phyloP scores from a whole-genome alignment of 345 rosid species.

The Hibiscus syriacus region DNA sequence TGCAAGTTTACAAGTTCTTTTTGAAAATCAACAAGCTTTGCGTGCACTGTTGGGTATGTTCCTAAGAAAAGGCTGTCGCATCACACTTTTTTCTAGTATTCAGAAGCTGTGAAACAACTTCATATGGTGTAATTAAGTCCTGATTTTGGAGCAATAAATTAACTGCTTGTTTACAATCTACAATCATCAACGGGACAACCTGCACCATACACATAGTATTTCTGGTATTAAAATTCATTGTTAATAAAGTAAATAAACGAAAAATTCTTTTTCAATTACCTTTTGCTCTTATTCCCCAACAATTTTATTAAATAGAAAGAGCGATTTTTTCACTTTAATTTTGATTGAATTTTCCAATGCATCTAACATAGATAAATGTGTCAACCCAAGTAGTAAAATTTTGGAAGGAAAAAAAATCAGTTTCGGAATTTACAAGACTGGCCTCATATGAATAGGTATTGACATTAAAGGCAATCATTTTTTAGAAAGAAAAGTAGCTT shows the following conservation, averaged over 20 bases:
- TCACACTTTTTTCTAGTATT: slow-evolving; percentile 56
- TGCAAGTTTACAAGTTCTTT: too few species aligned
- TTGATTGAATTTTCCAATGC: neutral
- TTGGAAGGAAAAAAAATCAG: neutral
- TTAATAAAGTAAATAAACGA: too few species aligned
- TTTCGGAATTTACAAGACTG: neutral
- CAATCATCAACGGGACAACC: slow-evolving; percentile 86
- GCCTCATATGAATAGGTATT: neutral
- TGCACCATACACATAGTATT: slow-evolving; percentile 25
- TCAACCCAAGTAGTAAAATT: neutral
- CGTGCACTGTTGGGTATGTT: too few species aligned
- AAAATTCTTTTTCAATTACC: neutral
- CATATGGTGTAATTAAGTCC: slow-evolving; percentile 76
- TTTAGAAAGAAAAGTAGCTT: slow-evolving; percentile 7
- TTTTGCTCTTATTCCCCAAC: neutral
- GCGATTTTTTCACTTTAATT: neutral
- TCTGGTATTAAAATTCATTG: neutral
- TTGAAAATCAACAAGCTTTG: too few species aligned
- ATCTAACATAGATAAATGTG: neutral
- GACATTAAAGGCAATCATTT: neutral
- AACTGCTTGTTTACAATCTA: slow-evolving; percentile 82
- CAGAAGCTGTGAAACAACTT: slow-evolving; percentile 70
- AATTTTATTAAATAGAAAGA: neutral
- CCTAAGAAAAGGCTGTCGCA: too few species aligned
- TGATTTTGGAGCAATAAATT: slow-evolving; percentile 70